Conservation (phyloP, 1,284 basidiomycete species). For the Trichosporon coremiiforme region DNA sequence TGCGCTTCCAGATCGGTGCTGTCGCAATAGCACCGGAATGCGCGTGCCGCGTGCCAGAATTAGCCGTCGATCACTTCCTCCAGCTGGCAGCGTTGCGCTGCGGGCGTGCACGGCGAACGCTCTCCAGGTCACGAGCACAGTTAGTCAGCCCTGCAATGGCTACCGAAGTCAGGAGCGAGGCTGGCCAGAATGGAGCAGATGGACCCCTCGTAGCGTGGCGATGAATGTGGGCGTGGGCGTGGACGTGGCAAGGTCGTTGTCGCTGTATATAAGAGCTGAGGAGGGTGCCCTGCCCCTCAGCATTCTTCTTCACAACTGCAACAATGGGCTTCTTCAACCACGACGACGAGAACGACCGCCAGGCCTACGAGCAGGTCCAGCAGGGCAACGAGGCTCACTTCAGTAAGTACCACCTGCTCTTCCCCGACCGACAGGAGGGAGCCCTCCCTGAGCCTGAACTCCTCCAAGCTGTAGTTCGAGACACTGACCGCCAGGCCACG, state of each 20-base stretch:
- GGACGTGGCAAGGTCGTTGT: not conserved
- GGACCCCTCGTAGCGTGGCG: not conserved
- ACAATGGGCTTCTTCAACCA: conserved; percentile 39
- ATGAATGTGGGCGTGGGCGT: not conserved
- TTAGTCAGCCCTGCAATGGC: too few relatives aligned
- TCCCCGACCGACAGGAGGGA: too few relatives aligned
- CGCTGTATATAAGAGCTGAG: not conserved
- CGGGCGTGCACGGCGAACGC: too few relatives aligned
- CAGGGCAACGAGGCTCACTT: conserved; percentile 27
- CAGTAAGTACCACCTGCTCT: too few relatives aligned
- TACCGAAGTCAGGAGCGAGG: not conserved
- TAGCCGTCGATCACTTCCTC: not conserved
- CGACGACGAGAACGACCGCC: conserved; percentile 36
- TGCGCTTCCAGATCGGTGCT: not conserved
- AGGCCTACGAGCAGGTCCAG: conserved; percentile 33
- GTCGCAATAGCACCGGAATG: not conserved
- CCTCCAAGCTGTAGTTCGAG: too few relatives aligned
- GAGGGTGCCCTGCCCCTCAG: not conserved
- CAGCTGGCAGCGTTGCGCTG: too few relatives aligned
- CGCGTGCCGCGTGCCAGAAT: not conserved
- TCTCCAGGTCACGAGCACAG: too few relatives aligned
- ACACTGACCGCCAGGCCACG: conserved; percentile 19
- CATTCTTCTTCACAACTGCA: too few relatives aligned
- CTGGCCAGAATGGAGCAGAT: conserved; percentile 2
- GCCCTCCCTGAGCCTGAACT: too few relatives aligned